Evolutionary conservation across 2,329 filamentous ascomycete genomes (phyloP), one percentile per base, ranked within the genome.

Genomic region (Pseudogymnoascus sp.): DNA sequence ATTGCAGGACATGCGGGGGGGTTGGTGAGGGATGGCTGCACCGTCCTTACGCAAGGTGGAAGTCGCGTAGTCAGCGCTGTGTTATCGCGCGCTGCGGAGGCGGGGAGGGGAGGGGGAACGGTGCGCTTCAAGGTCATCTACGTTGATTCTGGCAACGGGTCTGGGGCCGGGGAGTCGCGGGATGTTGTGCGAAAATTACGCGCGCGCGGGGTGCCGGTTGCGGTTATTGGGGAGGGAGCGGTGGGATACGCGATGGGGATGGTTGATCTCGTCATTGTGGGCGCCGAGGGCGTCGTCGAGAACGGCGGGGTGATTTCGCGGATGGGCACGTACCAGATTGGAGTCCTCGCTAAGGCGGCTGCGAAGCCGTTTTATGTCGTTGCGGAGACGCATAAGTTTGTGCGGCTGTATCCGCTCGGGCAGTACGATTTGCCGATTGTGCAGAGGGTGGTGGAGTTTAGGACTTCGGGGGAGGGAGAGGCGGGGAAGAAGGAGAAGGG

Each of bases 321-420:
- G 59, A 84, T 98, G 77, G 93, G 93, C 61, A 87, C 84, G 2
- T 93, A 90, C 69, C 92, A 96, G 78, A 88, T 98, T 69, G 93
- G 91, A 1, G 79, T 91, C 68, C 79, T 97, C 61, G 92, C 93
- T 4, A 87, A 88, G 70, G 83, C 83, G 12, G 74, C 76, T 28
- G 80, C 80, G 50, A 85, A 87, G 40, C 89, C 89, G 0, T 91
- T 98, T 69, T 96, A 96, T 72, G 92, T 96, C 16, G 92, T 95
- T 4, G 89, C 89, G 1, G 95, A 99, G 79, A 96, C 90, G 70
- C 95, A 99, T 80, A 99, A 99, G 78, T 97, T 99, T 73, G 91
- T 96, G 53, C 84, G 92, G 70, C 82, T 95, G 62, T 95, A 93
- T 70, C 91, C 93, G 1, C 78, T 95, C 22, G 86, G 88, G 66